phyloP scores from a whole-genome alignment of 768 basidiomycete genomes.

The Cystofilobasidium macerans region DNA sequence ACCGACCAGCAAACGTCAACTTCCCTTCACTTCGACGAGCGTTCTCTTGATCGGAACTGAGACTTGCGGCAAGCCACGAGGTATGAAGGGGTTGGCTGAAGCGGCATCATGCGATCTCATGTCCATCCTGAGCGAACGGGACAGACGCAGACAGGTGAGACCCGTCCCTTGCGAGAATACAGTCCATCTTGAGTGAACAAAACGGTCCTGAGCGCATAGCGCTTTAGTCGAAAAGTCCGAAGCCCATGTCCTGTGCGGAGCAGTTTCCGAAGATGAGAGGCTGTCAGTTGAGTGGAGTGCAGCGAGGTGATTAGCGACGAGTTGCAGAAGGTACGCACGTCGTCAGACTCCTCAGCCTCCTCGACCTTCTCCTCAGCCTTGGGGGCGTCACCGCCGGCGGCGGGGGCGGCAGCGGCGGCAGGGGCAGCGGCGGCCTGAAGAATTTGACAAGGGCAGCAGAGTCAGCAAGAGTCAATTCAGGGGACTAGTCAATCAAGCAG shows the following conservation, averaged over 20 bases:
- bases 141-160: not conserved
- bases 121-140: too few species aligned
- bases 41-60: too few species aligned
- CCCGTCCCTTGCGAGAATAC: not conserved
- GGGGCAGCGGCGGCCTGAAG: slow-evolving; percentile 2
- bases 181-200: slow-evolving; percentile 1
- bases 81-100: too few species aligned
- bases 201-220: not conserved
- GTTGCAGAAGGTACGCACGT: slow-evolving; percentile 36
- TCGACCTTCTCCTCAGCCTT: slow-evolving; percentile 49
- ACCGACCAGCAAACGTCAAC: too few species aligned
- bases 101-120: too few species aligned
- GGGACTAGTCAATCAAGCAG: slow-evolving; percentile 40
- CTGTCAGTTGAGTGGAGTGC: not conserved
- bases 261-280: not conserved
- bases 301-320: not conserved
- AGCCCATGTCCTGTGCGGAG: slow-evolving; percentile 28
- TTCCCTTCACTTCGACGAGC: too few species aligned
- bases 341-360: slow-evolving; percentile 42
- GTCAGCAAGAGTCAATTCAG: slow-evolving; percentile 36
- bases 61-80: too few species aligned
- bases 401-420: slow-evolving; percentile 20
- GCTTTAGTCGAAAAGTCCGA: slow-evolving; percentile 41
- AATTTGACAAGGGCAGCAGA: slow-evolving; percentile 1
- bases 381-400: slow-evolving; percentile 6